Evolutionary conservation across 2,329 filamentous ascomycete species (phyloP).

Genomic region (Pseudogymnoascus sp.): DNA sequence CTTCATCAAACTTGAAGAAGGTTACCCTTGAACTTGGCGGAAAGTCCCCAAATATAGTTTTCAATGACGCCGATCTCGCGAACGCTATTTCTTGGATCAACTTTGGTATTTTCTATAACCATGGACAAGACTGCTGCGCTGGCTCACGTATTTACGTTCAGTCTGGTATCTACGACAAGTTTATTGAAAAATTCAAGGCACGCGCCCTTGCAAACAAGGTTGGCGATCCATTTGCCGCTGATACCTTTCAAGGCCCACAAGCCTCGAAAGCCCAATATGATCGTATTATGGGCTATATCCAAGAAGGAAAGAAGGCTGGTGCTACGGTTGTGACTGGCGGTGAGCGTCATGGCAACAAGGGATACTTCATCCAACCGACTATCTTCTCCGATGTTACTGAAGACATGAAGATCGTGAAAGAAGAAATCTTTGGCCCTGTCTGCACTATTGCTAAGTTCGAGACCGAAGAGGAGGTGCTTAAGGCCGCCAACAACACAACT

Average conservation of each 20-base stretch:
- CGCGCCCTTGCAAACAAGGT: constrained; percentile 55
- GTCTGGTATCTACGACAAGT: constrained; percentile 62
- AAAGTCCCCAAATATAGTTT: constrained; percentile 56
- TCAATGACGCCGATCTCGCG: constrained; percentile 52
- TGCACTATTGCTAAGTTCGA: constrained; percentile 64
- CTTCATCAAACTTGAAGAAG: constrained; percentile 56
- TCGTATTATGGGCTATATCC: constrained; percentile 59
- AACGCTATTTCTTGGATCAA: constrained; percentile 57
- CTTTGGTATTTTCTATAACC: constrained; percentile 36
- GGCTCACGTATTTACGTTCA: constrained; percentile 63
- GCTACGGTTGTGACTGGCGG: constrained; percentile 58
- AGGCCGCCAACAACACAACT: constrained; percentile 51
- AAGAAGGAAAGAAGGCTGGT: constrained; percentile 56
- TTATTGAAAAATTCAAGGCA: constrained; percentile 57
- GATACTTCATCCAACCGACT: constrained; percentile 66
- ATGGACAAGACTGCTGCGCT: constrained; percentile 43
- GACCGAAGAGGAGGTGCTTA: constrained; percentile 57
- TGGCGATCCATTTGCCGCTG: constrained; percentile 55
- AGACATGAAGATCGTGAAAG: constrained; percentile 67
- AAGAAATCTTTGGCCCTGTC: constrained; percentile 69
- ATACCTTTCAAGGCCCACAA: constrained; percentile 65
- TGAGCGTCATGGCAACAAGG: constrained; percentile 55
- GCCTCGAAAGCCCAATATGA: constrained; percentile 62
- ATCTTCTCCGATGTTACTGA: constrained; percentile 63
- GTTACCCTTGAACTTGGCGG: constrained; percentile 55